Conservation (phyloP, 2,329 filamentous ascomycete genomes). For the Aspergillus udagawae region DNA sequence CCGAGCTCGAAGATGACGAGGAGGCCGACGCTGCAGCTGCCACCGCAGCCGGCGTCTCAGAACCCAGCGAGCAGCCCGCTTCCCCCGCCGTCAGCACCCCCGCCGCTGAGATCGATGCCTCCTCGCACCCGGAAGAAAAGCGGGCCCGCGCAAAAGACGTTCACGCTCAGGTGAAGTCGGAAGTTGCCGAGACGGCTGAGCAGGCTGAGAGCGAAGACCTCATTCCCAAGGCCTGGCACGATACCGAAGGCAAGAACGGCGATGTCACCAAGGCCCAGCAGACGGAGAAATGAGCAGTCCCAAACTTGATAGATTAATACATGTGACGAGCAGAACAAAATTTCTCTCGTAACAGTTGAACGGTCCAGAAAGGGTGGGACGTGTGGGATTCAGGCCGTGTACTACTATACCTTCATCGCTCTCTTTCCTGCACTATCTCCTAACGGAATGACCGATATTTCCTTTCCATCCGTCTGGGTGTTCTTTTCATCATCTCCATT, state of each 20-base stretch:
- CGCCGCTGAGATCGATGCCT: constrained; percentile 22
- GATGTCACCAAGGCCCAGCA: constrained; percentile 3
- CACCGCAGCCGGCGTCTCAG: constrained; percentile 19
- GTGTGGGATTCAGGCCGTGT: neutral
- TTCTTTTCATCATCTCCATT: constrained; percentile 9
- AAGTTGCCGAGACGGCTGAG: constrained; percentile 18
- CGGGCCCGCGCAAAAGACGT: constrained; percentile 20
- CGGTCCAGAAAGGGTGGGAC: neutral
- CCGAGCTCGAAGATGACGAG: constrained; percentile 76
- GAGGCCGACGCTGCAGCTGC: constrained; percentile 33
- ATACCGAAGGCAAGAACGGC: constrained; percentile 31
- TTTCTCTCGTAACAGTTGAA: neutral
- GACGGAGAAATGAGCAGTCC: constrained; percentile 15
- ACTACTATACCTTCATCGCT: neutral
- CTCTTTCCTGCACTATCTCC: neutral
- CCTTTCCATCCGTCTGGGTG: neutral
- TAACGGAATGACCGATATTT: neutral
- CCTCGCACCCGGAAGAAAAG: constrained; percentile 24
- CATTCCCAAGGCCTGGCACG: constrained; percentile 50
- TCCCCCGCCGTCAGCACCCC: constrained; percentile 5
- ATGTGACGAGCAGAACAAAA: neutral
- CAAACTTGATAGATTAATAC: neutral
- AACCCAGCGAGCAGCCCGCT: constrained; percentile 12
- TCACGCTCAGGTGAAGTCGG: constrained; percentile 20
- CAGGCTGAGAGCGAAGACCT: constrained; percentile 40